Evolutionary conservation across 345 rosid species (phyloP).

Genomic region (Chamaenerion angustifolium): DNA sequence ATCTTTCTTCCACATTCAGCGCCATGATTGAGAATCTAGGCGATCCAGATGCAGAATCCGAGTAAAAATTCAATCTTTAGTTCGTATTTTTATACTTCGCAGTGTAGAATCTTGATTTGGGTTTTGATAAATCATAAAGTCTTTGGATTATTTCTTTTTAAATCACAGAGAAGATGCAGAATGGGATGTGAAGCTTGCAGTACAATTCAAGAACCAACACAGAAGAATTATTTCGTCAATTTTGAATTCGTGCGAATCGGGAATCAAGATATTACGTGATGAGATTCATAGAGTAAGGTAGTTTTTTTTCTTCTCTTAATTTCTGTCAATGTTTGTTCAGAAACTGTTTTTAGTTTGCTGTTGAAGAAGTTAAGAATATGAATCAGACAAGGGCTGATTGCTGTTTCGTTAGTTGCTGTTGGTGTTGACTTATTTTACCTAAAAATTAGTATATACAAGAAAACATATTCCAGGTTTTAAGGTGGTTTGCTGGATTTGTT

Average conservation of each 20-base stretch:
- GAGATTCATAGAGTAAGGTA: slow-evolving; percentile 16
- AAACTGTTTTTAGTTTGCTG: too few relatives aligned
- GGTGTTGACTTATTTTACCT: too few relatives aligned
- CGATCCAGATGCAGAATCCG: slow-evolving; percentile 18
- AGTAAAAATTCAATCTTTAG: too few relatives aligned
- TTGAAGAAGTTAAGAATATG: too few relatives aligned
- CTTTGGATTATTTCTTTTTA: background rate
- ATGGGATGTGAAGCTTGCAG: slow-evolving; percentile 61
- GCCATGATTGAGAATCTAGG: slow-evolving; percentile 57
- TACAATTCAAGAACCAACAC: slow-evolving; percentile 41
- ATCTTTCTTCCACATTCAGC: slow-evolving; percentile 38
- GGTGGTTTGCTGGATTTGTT: too few relatives aligned
- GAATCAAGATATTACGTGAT: slow-evolving; percentile 41
- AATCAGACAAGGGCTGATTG: too few relatives aligned
- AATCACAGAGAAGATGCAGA: slow-evolving; percentile 31
- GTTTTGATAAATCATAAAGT: background rate
- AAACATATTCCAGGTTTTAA: too few relatives aligned
- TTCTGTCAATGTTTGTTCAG: too few relatives aligned
- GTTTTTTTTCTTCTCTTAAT: too few relatives aligned
- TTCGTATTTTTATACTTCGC: too few relatives aligned
- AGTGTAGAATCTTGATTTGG: background rate
- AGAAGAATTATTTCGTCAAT: slow-evolving; percentile 60
- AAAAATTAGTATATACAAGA: too few relatives aligned
- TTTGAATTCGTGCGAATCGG: slow-evolving; percentile 48
- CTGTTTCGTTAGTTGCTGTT: too few relatives aligned